Percentiles rank a stretch among this genome's conserved stretches.
phyloP scores from a whole-genome alignment of 768 basidiomycete species.

The Calvatia gigantea region DNA sequence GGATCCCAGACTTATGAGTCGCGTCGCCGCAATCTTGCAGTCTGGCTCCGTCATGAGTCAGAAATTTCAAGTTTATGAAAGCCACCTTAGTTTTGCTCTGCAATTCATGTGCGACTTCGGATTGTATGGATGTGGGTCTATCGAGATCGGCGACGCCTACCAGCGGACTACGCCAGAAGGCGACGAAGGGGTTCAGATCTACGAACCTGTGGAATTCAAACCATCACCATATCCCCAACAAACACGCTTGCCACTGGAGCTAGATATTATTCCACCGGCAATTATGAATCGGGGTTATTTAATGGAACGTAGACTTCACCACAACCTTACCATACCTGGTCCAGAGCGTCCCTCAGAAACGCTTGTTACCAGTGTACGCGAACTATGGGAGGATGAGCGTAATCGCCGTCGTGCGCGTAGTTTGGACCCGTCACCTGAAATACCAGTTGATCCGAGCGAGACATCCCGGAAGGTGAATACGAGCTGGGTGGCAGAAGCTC shows the following conservation, averaged over 20 bases:
- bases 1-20: constrained; percentile 67
- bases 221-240: constrained; percentile 61
- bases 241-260: constrained; percentile 70
- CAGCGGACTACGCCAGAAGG: constrained; percentile 44
- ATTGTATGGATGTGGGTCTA: constrained; percentile 90
- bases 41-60: constrained; percentile 82
- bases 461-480: constrained; percentile 52
- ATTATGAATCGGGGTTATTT: constrained; percentile 82
- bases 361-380: constrained; percentile 83
- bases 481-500: constrained; percentile 69
- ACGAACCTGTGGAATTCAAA: constrained; percentile 28
- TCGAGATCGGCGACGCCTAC: constrained; percentile 70
- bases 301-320: constrained; percentile 53
- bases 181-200: constrained; percentile 26
- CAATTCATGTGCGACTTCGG: constrained; percentile 97
- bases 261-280: constrained; percentile 77
- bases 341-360: constrained; percentile 56
- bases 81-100: constrained; percentile 81
- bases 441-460: constrained; percentile 70
- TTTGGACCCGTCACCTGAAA: constrained; percentile 65
- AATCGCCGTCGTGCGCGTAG: constrained; percentile 64
- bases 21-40: constrained; percentile 71
- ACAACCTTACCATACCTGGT: constrained; percentile 69
- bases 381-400: constrained; percentile 97
- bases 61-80: constrained; percentile 80